These are phyloP conservation scores for Moricandia moricandioides DNA, from an alignment of 345 rosid genomes.

Conservation along the genomic window DNA sequence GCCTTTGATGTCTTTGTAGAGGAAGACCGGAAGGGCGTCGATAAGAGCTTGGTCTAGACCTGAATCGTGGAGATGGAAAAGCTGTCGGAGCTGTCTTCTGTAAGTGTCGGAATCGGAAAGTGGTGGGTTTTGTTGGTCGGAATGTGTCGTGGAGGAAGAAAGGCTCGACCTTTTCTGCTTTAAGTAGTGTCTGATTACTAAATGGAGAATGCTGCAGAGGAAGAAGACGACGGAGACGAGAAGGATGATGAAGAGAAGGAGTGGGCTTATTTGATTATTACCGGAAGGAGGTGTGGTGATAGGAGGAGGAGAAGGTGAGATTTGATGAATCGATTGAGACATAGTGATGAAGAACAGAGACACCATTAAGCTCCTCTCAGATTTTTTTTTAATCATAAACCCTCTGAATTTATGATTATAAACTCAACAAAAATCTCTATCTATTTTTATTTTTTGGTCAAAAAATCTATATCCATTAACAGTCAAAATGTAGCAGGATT, in stretches of 20 bases:
- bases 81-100: slow-evolving; percentile 81
- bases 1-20: slow-evolving; percentile 66
- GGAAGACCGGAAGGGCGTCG: slow-evolving; percentile 82
- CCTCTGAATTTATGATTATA: background rate
- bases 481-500: slow-evolving; percentile 22
- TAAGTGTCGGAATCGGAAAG: slow-evolving; percentile 62
- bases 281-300: slow-evolving; percentile 8
- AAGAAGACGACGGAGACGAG: slow-evolving; percentile 62
- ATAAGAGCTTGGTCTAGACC: slow-evolving; percentile 89
- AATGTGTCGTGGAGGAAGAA: slow-evolving; percentile 50
- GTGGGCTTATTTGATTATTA: slow-evolving; percentile 51
- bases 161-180: slow-evolving; percentile 49
- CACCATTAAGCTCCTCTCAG: slow-evolving; percentile 20
- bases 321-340: slow-evolving; percentile 40
- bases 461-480: no score
- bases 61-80: slow-evolving; percentile 86
- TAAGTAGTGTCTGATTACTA: slow-evolving; percentile 51
- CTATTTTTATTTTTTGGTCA: no score
- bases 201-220: slow-evolving; percentile 71
- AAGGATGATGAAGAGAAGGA: slow-evolving; percentile 56
- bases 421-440: slow-evolving; percentile 28
- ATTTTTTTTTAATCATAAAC: slow-evolving; percentile 7
- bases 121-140: slow-evolving; percentile 48
- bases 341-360: slow-evolving; percentile 41
- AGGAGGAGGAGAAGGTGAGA: slow-evolving; percentile 35